Base-by-base conservation (phyloP, 139 green algal genomes). In the Pedinophyceae sp. region DNA sequence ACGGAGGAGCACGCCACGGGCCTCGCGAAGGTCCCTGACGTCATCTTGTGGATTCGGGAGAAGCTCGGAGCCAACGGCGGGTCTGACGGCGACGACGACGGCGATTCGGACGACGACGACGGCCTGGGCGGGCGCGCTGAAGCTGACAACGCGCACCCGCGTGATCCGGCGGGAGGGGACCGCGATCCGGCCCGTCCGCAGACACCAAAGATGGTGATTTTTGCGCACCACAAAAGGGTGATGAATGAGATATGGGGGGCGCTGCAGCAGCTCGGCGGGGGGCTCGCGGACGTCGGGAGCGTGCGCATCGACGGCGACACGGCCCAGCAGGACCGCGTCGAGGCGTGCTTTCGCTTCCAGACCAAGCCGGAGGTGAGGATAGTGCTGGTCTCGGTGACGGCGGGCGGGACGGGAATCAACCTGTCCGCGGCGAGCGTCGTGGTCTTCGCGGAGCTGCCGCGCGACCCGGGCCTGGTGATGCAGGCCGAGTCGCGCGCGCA, bases 191-290 rank as follows among this genome's bases (percentile, higher is more conserved):
- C n/a, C n/a, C n/a, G n/a, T n/a, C n/a, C n/a, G n/a, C n/a, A n/a
- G n/a, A n/a, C 26, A 4, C 72, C 74, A 27, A 97, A 96, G 65
- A 75, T 94, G 50, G 66, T 97, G 7, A 72, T 97, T 4, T 97
- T 97, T 70, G 89, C 81, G 0, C 89, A 97, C 61, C 88, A 97
- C 66, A 81, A 73, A 25, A 68, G 74, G 30, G 81, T 95, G 2
- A 83, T 95, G 76, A 75, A 85, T 52, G 64, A 55, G 23, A 59
- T 95, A 41, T 72, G 79, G 26, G 64, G 64, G 45, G 47, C 29
- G 10, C 73, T 73, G 10, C 60, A 94, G 58, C 68, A 83, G 45
- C 70, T 57, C 30, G 17, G 24, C 19, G 38, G 16, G 38, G 13
- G n/a, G n/a, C n/a, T n/a, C n/a, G n/a, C n/a, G n/a, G n/a, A n/a